These are phyloP conservation scores for Wickerhamomyces alni DNA, from an alignment of 805 yeast genomes.

Conservation along the genomic window DNA sequence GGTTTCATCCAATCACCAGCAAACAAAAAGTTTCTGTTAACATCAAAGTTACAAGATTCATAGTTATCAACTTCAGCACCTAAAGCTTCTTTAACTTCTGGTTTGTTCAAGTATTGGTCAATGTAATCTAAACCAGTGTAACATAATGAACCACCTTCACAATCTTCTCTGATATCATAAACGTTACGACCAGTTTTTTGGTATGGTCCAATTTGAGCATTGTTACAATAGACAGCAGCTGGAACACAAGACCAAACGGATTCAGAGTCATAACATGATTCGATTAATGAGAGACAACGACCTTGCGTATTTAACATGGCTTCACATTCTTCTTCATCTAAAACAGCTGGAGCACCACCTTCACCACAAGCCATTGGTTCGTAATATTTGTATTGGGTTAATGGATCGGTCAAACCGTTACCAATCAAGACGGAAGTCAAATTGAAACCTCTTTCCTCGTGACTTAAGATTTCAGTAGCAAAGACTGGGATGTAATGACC, in stretches of 20 bases:
- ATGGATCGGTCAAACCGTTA: slow-evolving; percentile 85
- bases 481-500: slow-evolving; percentile 93
- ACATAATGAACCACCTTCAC: slow-evolving; percentile 69
- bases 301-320: slow-evolving; percentile 62
- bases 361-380: slow-evolving; percentile 95
- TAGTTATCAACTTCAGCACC: slow-evolving; percentile 87
- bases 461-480: slow-evolving; percentile 72
- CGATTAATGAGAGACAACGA: slow-evolving; percentile 70
- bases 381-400: slow-evolving; percentile 70
- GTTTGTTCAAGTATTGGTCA: slow-evolving; percentile 72
- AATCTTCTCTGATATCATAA: slow-evolving; percentile 79
- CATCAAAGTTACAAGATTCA: slow-evolving; percentile 70
- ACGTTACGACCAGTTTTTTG: slow-evolving; percentile 84
- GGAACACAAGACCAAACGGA: slow-evolving; percentile 86
- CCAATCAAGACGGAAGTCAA: slow-evolving; percentile 80
- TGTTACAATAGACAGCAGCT: slow-evolving; percentile 85
- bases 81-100: slow-evolving; percentile 68
- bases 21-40: slow-evolving; percentile 73
- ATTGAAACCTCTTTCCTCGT: slow-evolving; percentile 54
- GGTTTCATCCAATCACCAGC: slow-evolving; percentile 94
- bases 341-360: slow-evolving; percentile 77
- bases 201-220: slow-evolving; percentile 75
- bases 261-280: slow-evolving; percentile 70
- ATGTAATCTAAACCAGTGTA: slow-evolving; percentile 73
- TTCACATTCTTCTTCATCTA: slow-evolving; percentile 75